Evolutionary conservation across 768 basidiomycete species (phyloP).

Genomic region (Suillus plorans): DNA sequence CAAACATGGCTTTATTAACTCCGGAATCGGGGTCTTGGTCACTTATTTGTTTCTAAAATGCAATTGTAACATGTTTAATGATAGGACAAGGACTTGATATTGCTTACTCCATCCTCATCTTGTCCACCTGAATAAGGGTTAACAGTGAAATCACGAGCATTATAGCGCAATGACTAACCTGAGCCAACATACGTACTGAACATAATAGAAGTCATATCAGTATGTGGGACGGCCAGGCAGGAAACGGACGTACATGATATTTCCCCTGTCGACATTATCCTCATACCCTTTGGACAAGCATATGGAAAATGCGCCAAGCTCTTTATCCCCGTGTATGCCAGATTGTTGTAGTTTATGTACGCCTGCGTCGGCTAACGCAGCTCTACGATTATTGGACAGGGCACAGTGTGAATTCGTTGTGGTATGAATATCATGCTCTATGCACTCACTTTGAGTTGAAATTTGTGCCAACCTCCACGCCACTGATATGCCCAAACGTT

Average conservation of each 20-base stretch:
- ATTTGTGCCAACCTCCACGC: slow-evolving; percentile 16
- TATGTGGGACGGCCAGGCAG: neutral
- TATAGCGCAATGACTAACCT: slow-evolving; percentile 13
- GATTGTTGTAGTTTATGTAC: slow-evolving; percentile 34
- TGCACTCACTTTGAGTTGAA: slow-evolving; percentile 24
- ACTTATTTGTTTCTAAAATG: slow-evolving; percentile 19
- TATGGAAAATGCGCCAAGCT: slow-evolving; percentile 39
- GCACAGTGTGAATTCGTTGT: neutral
- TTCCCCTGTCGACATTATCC: slow-evolving; percentile 39
- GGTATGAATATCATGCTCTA: neutral
- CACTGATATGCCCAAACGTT: slow-evolving; percentile 31
- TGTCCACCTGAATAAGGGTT: slow-evolving; percentile 23
- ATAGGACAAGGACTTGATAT: neutral
- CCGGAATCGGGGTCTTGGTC: slow-evolving; percentile 24
- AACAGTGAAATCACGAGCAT: neutral
- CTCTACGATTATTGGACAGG: slow-evolving; percentile 15
- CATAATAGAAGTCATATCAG: slow-evolving; percentile 6
- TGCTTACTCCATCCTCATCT: slow-evolving; percentile 13
- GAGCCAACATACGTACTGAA: slow-evolving; percentile 35
- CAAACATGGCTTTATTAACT: slow-evolving; percentile 21
- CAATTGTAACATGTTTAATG: slow-evolving; percentile 1
- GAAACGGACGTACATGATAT: slow-evolving; percentile 32
- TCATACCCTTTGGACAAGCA: slow-evolving; percentile 43
- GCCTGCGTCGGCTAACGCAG: slow-evolving; percentile 21
- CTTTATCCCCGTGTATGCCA: slow-evolving; percentile 40